A percentile compares a stretch with the other conserved stretches of the same genome.
phyloP scores from a whole-genome alignment of 495 filamentous ascomycete genomes.

The Sordaria brevicollis region DNA sequence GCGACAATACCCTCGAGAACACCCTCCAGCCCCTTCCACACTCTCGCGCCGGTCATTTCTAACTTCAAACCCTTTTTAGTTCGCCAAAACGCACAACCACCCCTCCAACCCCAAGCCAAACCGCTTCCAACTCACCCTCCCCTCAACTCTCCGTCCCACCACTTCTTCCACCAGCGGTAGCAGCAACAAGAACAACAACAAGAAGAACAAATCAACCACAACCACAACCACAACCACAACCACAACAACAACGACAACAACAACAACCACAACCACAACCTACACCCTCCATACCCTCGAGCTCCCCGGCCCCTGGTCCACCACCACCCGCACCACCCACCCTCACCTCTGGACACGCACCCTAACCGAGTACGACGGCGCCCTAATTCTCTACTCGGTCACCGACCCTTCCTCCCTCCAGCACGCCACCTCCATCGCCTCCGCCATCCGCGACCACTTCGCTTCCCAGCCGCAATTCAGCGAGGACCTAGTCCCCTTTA shows the following conservation, averaged over 20 bases:
- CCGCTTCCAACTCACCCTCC: slow-evolving; percentile 21
- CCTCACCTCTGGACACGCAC: slow-evolving; percentile 16
- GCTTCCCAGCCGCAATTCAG: not conserved
- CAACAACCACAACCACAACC: not conserved
- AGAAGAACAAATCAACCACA: not conserved
- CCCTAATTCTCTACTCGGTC: slow-evolving; percentile 30
- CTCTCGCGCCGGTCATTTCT: not conserved
- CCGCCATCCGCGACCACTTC: slow-evolving; percentile 20
- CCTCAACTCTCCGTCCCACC: slow-evolving; percentile 19
- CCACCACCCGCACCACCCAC: not conserved
- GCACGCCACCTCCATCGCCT: slow-evolving; percentile 16
- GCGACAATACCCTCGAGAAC: not conserved
- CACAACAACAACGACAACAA: too few relatives aligned
- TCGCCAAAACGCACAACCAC: not conserved
- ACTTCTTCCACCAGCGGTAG: not conserved
- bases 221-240: not conserved
- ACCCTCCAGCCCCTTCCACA: not conserved
- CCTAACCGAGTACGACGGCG: slow-evolving; percentile 27
- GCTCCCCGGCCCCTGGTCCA: slow-evolving; percentile 16
- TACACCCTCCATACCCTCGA: slow-evolving; percentile 32
- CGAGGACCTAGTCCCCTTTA: not conserved
- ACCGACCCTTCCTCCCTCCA: slow-evolving; percentile 22
- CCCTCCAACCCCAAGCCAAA: slow-evolving; percentile 18
- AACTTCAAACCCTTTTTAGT: not conserved
- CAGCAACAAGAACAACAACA: not conserved